Evolutionary conservation across 1,139 yeast genomes (phyloP).

Genomic region (Pichia sp.): DNA sequence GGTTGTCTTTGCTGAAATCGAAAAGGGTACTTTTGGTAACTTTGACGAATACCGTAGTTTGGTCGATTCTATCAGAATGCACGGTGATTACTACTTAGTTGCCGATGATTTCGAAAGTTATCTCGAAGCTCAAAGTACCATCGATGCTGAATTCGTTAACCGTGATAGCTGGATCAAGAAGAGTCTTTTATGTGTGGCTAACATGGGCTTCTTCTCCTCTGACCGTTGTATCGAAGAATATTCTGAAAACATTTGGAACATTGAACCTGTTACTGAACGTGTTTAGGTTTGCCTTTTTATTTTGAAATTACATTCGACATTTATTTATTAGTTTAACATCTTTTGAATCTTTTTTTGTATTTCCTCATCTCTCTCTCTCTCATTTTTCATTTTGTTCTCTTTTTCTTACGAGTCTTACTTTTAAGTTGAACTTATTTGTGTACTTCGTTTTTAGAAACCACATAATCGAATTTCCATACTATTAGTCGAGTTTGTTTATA

Average conservation of each 20-base stretch:
- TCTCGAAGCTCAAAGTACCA: slow-evolving; percentile 73
- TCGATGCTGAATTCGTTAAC: slow-evolving; percentile 67
- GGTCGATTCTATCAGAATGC: slow-evolving; percentile 64
- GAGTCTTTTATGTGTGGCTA: slow-evolving; percentile 78
- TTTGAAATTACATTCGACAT: too few species aligned
- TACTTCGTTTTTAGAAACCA: too few species aligned
- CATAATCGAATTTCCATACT: too few species aligned
- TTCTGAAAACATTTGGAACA: slow-evolving; percentile 91
- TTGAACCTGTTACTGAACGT: slow-evolving; percentile 59
- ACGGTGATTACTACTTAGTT: slow-evolving; percentile 86
- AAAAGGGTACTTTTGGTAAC: slow-evolving; percentile 70
- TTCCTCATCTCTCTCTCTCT: too few species aligned
- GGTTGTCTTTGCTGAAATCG: slow-evolving; percentile 67
- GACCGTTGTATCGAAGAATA: slow-evolving; percentile 93
- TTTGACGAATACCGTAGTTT: slow-evolving; percentile 65
- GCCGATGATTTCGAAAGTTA: slow-evolving; percentile 88
- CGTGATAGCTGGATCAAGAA: slow-evolving; percentile 76
- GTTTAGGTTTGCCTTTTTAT: too few species aligned
- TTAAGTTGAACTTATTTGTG: too few species aligned
- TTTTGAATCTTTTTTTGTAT: too few species aligned
- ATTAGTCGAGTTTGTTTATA: too few species aligned
- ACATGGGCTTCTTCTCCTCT: slow-evolving; percentile 90
- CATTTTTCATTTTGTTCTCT: too few species aligned
- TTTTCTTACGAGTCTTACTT: too few species aligned
- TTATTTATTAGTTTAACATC: neutral